Conservation (phyloP, 1,284 basidiomycete genomes). For the Moniliella sp. region DNA sequence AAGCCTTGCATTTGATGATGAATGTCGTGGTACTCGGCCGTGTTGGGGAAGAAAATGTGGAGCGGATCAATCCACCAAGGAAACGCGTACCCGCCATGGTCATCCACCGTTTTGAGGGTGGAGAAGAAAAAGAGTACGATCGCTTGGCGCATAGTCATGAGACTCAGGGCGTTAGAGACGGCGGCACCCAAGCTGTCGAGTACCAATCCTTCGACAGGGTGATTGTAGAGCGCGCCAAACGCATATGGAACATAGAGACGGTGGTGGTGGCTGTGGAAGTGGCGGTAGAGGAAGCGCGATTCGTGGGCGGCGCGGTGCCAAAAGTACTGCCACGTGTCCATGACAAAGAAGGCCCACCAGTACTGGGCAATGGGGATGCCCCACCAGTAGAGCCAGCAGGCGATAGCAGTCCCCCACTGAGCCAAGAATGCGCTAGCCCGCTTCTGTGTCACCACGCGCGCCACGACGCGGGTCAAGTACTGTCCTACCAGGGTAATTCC, state of each 20-base stretch:
- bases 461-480: neutral
- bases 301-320: conserved; percentile 76
- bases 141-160: conserved; percentile 55
- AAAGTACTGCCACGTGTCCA: conserved; percentile 97
- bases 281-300: conserved; percentile 71
- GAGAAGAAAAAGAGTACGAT: conserved; percentile 62
- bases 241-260: conserved; percentile 89
- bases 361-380: conserved; percentile 57
- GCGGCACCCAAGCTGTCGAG: conserved; percentile 66
- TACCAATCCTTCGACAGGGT: conserved; percentile 71
- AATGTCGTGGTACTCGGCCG: conserved; percentile 92
- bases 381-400: conserved; percentile 81
- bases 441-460: neutral
- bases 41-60: conserved; percentile 71
- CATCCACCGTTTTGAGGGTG: conserved; percentile 83
- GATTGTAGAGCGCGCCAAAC: conserved; percentile 91
- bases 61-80: conserved; percentile 56
- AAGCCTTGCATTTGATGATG: conserved; percentile 81
- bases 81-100: conserved; percentile 77
- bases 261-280: conserved; percentile 85
- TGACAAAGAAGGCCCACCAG: conserved; percentile 60
- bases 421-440: conserved; percentile 30
- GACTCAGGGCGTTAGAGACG: conserved; percentile 49
- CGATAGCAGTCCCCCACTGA: conserved; percentile 40
- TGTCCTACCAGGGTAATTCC: neutral